Evolutionary conservation across 495 filamentous ascomycete genomes (phyloP), one percentile per base, ranked within the genome.

Genomic region (Xylaria cubensis): DNA sequence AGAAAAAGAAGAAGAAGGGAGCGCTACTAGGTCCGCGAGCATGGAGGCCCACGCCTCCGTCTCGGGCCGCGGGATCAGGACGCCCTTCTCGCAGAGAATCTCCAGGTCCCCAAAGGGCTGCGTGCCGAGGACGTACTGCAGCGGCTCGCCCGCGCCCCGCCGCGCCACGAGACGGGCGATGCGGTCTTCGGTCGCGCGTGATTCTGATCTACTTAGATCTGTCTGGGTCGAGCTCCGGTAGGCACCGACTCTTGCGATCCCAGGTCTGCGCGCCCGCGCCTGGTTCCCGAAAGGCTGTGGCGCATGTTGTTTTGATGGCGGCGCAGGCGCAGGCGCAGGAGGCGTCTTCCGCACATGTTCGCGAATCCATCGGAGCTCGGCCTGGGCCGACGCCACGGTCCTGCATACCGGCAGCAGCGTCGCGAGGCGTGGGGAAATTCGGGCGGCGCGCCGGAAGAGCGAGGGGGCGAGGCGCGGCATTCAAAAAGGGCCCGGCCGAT

Each of bases 41-140:
- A 89, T 79, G 19, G 82, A 77, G 10, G 88, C 90, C 78, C 90
- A 91, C 3, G 90, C 83, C 77, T 95, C 93, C 13, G 93, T 95
- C 75, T 95, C 92, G 32, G 86, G 85, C 89, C 95, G 86, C 39
- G 95, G 95, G 73, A 99, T 97, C 56, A 99, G 80, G 0, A 97
- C 94, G 0, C 92, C 92, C 17, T 83, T 86, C 46, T 82, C 80
- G 74, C 94, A 97, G 50, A 86, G 81, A n/a, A 99, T 92, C 51
- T 95, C 90, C 15, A 97, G 80, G 3, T 90, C 83, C 0, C 94
- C 95, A 77, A 99, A 98, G 15, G 92, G 95, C 77, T 98, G 95
- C 19, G 90, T 89, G 0, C 94, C 94, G 4, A 99, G 84, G 13
- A 98, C 87, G 76, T 98, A 99, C 77, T 98, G 96, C 8, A 99